Base-by-base conservation (phyloP, 2,329 filamentous ascomycete species). In the Xylaria arbuscula region DNA sequence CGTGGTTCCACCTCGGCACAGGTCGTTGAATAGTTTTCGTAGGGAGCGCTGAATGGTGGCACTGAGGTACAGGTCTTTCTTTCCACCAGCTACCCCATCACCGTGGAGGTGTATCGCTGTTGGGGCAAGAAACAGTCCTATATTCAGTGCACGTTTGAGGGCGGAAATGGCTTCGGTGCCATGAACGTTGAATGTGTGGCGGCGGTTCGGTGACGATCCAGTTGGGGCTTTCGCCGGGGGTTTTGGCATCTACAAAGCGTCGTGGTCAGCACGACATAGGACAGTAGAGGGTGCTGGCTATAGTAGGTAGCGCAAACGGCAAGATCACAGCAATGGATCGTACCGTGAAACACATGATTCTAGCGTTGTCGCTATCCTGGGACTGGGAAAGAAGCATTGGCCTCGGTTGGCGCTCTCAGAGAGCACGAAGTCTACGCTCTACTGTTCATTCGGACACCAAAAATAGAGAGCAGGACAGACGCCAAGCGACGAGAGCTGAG, bases 31-130 rank as follows among this genome's bases (percentile, higher is more conserved):
- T 36, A 88, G 76, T 50, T 78, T 78, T 62, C 81, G 78, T 24
- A 90, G 76, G 60, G 85, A 82, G 36, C 80, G 82, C 70, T 84
- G 82, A 67, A 89, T 84, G 32, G 81, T 79, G 48, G 83, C 81
- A 64, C 81, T 87, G 48, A 88, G 77, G 55, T 84, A 81, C 34
- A 84, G 73, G 13, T 81, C 76, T 51, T 68, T 72, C 50, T 62
- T 69, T 8, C 72, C 73, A 38, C 68, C 67, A 13, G 68, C 28
- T 4, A 51, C 60, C 3, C 60, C 72, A 45, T 74, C 69, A 54
- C 70, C 71, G 7, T 73, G 72, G 45, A 78, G 73, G 51, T 77
- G 73, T 64, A 79, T 71, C 11, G 66, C 72, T 3, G 78, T 77
- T 13, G 78, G 78, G 1, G 74, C 65, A 34, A 77, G 71, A 58